Base-by-base conservation (phyloP, 1,139 yeast genomes). In the Suhomyces taliae region DNA sequence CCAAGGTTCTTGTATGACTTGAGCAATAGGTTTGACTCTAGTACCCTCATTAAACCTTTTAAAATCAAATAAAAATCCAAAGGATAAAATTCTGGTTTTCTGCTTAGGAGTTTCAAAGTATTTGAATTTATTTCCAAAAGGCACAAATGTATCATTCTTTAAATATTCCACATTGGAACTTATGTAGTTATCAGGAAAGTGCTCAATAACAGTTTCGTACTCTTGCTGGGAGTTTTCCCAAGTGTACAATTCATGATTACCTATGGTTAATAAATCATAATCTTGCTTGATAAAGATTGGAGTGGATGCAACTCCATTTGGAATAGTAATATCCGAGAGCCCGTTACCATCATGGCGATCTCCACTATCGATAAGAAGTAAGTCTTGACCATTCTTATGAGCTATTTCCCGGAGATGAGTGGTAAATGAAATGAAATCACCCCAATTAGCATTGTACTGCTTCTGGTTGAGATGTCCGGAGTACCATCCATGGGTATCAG, bases 291-390 rank as follows among this genome's bases (percentile, higher is more conserved):
- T 77, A 63, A 90, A 90, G 0, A 90, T 74, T 1, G 79, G 76
- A 34, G 83, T 78, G 1, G 93, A 79, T 29, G 75, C 64, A 10
- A 70, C 60, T 0, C 97, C 98, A 57, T 85, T 85, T 2, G 91
- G 89, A 3, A 41, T 53, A 0, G 96, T 85, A 9, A 86, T 85
- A 66, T 91, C 98, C 39, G 90, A 79, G 24, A 85, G 66, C 0
- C 98, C 99, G 61, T 90, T 90, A 1, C 99, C 99, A 64, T 93
- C 98, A 57, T 89, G 96, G 51, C 90, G 82, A 66, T 93, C 99
- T 8, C 99, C 99, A 1, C 95, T 82, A 61, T 93, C 99, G 1
- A 93, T 78, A 2, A 90, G 57, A 7, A 93, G 56, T 31, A 93
- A 61, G 60, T 93, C 98, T 34, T 74, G 80, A 2, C 76, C 75